These are phyloP conservation scores for Blastobotrys mokoenaii DNA, from an alignment of 805 yeast genomes.

Conservation along the genomic window DNA sequence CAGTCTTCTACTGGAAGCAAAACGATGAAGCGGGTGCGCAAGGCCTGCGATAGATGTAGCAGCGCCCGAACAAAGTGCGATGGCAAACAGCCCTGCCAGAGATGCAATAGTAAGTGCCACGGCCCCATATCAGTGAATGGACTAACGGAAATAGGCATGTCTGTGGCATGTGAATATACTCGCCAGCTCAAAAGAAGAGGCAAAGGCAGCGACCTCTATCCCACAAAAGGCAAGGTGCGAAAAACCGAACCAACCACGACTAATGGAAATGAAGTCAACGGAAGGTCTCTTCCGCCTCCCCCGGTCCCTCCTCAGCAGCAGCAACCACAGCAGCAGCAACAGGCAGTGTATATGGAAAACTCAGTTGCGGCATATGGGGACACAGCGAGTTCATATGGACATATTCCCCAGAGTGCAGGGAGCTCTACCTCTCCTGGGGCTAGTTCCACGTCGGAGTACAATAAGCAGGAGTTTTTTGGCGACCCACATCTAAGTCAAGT, in stretches of 20 bases:
- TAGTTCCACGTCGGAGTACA: background rate
- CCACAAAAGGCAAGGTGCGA: too few relatives aligned
- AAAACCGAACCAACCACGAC: too few relatives aligned
- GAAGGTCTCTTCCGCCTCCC: background rate
- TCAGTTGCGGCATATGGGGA: background rate
- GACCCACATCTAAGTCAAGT: too few relatives aligned
- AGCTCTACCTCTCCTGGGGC: background rate
- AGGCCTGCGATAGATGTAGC: slow-evolving; percentile 45
- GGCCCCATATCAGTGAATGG: too few relatives aligned
- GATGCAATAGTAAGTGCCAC: slow-evolving; percentile 27
- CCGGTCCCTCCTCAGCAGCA: background rate
- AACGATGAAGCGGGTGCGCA: slow-evolving; percentile 15
- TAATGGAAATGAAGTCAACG: background rate
- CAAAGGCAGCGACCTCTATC: background rate
- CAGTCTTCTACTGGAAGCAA: background rate
- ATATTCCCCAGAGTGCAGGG: background rate
- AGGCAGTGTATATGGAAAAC: background rate
- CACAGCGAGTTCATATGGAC: background rate
- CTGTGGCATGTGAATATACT: background rate
- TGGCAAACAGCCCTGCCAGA: slow-evolving; percentile 38
- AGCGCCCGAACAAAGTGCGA: slow-evolving; percentile 41
- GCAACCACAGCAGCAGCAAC: background rate
- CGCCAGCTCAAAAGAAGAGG: background rate
- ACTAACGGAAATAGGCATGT: background rate
- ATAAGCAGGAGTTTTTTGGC: background rate